Base-by-base conservation (phyloP, 2,329 filamentous ascomycete genomes). In the Apiospora marii region DNA sequence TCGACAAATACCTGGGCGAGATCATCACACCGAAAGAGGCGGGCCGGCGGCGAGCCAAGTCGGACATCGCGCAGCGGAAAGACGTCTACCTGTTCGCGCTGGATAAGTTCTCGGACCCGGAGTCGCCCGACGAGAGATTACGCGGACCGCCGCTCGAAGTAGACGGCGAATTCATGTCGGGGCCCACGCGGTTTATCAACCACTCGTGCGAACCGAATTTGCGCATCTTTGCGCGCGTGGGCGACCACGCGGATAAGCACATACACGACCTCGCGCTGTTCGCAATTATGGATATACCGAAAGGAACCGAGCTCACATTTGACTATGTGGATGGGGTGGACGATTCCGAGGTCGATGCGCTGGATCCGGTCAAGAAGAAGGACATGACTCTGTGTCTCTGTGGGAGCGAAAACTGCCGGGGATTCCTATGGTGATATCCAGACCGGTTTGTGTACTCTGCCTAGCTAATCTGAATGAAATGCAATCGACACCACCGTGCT, bases 201-300 rank as follows among this genome's bases (percentile, higher is more conserved):
- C 94, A 96, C 80, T 93, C 90, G 1, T 96, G 94, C 80, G 89
- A 93, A 5, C 93, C 94, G 0, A 96, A 95, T 78, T 87, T 94
- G 78, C 87, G 92, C 19, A 94, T 95, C 73, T 96, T 95, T 81
- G 93, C 92, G 0, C 90, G 94, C 0, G 92, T 93, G 1, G 93
- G 92, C 69, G 93, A 95, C 78, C 92, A 93, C 74, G 89, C 92
- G 0, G 92, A 95, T 77, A 90, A 91, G 73, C 88, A 90, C 67
- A 86, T 95, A 8, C 94, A 96, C 79, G 92, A 95, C 73, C 84
- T 96, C 68, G 93, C 93, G 0, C 87, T 96, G 73, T 96, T 96
- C 77, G 93, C 94, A 0, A 87, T 91, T 43, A 83, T 87, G 58
- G 87, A 93, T 70, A 93, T 96, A 41, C 82, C 84, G 0, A 87